Evolutionary conservation across 257 asterid species (phyloP).

Genomic region (Capsicum pubescens): DNA sequence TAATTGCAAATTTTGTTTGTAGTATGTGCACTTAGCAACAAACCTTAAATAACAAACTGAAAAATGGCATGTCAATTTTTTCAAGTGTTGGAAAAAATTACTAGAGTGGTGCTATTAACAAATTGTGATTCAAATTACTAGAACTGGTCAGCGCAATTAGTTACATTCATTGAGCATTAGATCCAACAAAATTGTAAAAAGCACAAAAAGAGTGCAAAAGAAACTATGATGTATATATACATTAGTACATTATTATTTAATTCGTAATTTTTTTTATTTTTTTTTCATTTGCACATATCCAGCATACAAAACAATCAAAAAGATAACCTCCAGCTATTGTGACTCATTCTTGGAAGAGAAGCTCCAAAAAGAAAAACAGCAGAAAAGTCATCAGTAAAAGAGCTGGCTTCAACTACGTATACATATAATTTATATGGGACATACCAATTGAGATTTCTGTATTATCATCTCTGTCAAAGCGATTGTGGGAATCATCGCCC

Average conservation of each 20-base stretch:
- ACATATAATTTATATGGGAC: slow-evolving; percentile 1
- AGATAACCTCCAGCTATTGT: background rate
- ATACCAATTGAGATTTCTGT: slow-evolving; percentile 10
- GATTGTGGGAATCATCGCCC: slow-evolving; percentile 54
- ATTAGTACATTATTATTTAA: slow-evolving; percentile 14
- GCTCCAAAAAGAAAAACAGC: slow-evolving; percentile 9
- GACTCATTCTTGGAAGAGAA: slow-evolving; percentile 12
- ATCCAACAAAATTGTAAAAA: background rate
- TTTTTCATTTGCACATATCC: slow-evolving; percentile 1
- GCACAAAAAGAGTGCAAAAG: background rate
- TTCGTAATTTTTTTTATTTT: background rate
- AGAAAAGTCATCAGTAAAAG: slow-evolving; percentile 17
- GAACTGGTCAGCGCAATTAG: background rate
- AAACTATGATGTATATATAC: slow-evolving; percentile 4
- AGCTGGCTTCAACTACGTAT: slow-evolving; percentile 19
- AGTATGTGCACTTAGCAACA: background rate
- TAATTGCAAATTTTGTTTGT: background rate
- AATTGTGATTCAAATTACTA: background rate
- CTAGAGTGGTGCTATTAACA: background rate
- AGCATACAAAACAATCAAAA: slow-evolving; percentile 27
- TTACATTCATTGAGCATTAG: background rate
- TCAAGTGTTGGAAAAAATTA: background rate
- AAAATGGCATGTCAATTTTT: background rate
- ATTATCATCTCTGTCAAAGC: background rate
- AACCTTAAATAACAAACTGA: background rate